Evolutionary conservation across 805 yeast genomes (phyloP), one percentile per base, ranked within the genome.

Genomic region (Cyberlindnera japonica): DNA sequence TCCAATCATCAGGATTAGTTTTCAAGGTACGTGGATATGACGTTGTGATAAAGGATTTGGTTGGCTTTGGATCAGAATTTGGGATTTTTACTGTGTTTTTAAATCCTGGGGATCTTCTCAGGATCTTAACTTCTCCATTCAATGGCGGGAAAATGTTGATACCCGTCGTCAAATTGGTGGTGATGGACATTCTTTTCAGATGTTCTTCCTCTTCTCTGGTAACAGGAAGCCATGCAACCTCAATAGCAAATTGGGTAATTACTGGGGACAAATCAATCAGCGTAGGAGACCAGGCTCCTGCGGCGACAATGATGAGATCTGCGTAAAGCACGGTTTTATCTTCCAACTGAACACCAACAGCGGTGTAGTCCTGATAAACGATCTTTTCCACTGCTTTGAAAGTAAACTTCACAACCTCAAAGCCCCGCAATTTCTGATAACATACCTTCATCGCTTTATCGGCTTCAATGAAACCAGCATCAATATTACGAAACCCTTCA

Each of bases 221-320:
- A n/a, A 41, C 15, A 19, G 30, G 33, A 28, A 32, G 37, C 42
- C 41, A 45, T n/a, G 34, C 44, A 17, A 45, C 44, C 20, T 45
- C 49, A 20, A 38, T 33, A 6, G 40, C 35, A 12, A 36, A 33
- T 7, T 29, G 32, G 6, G 29, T 30, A 18, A 32, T 26, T n/a
- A 39, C 12, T n/a, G 32, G 35, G 5, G 15, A 16, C 6, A 45
- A 13, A 21, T 45, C 37, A 28, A 45, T 43, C 6, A 45, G 23
- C 35, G 34, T 37, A 14, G 42, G 23, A 31, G 38, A 35, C 49
- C 49, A 45, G 5, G 49, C 46, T 18, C 49, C 49, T 21, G 49
- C 33, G n/a, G 46, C 43, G 16, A 42, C 41, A 24, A 45, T 30
- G 9, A 42, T 44, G 9, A 45, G 18, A 19, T 45, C 46, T 32